phyloP scores from a whole-genome alignment of 2,329 filamentous ascomycete genomes.

The Colletotrichum karsti region DNA sequence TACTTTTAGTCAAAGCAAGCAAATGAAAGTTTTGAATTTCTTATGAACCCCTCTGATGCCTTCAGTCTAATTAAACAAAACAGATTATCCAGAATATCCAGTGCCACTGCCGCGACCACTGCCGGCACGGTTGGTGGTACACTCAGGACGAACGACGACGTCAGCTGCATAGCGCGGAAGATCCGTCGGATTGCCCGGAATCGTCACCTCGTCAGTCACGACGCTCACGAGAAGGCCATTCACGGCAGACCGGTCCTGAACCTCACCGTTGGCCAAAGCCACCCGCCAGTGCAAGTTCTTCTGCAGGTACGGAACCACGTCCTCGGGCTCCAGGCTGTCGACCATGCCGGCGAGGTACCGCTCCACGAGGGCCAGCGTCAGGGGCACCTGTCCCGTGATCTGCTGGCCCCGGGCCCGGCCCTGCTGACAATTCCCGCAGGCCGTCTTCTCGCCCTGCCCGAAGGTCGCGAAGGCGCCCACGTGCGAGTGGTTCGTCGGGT shows the following conservation, averaged over 20 bases:
- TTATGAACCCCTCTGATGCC: too few relatives aligned
- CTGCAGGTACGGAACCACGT: conserved; percentile 37
- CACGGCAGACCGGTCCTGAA: not conserved
- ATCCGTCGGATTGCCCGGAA: conserved; percentile 1
- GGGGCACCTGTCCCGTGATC: conserved; percentile 38
- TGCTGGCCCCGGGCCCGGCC: conserved; percentile 25
- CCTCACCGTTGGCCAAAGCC: conserved; percentile 32
- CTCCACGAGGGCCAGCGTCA: conserved; percentile 38
- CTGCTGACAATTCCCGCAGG: conserved; percentile 34
- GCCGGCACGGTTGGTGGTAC: conserved; percentile 12
- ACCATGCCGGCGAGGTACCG: conserved; percentile 33
- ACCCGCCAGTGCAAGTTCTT: conserved; percentile 36
- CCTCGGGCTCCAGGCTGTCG: conserved; percentile 30
- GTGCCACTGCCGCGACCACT: conserved; percentile 12
- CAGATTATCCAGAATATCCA: conserved; percentile 2
- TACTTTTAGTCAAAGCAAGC: conserved; percentile 9
- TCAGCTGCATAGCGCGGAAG: conserved; percentile 5
- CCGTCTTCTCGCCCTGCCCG: conserved; percentile 36
- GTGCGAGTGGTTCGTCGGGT: conserved; percentile 51
- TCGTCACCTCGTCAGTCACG: conserved; percentile 14
- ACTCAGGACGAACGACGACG: conserved; percentile 3
- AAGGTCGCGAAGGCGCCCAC: conserved; percentile 55
- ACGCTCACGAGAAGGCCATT: conserved; percentile 14
- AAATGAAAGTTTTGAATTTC: conserved; percentile 10
- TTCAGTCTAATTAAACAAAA: not conserved